Evolutionary conservation across 2,329 filamentous ascomycete species (phyloP), one percentile per base, ranked within the genome.

Genomic region (Dothistroma pini): DNA sequence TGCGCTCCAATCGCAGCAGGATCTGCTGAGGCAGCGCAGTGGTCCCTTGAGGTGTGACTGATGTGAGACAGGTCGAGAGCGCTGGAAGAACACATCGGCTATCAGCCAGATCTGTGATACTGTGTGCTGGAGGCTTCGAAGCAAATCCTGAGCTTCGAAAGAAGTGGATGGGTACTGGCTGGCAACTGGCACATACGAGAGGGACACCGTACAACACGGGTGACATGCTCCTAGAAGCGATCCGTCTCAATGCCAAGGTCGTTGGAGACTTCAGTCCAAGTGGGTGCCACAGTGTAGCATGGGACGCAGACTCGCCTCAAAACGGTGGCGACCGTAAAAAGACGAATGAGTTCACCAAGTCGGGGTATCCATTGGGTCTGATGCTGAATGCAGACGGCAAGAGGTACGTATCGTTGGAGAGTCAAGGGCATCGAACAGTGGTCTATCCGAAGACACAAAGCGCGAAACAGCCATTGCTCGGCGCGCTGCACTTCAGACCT

Each of bases 271-370:
- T 69, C 60, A 80, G 88, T 67, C 88, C 83, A 79, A 84, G 83
- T 0, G 86, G 86, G 0, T 89, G 86, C 66, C 87, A 89, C 69
- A 82, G 83, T 0, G 83, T 84, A 0, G 82, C 82, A 4, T 89
- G 87, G 86, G 86, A 89, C 68, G 84, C 84, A 1, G 81, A 87
- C 67, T 81, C 86, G 0, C 78, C 82, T 0, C 71, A 79, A 0
- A 70, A 84, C 62, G 75, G 75, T 0, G 86, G 86, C 4, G 82
- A 88, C 65, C 79, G 84, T 1, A 74, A 74, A n/a, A 74, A 84
- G 1, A 86, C 86, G 3, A 89, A 89, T 67, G 82, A 88, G 70
- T 88, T 82, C 68, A 89, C 86, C 7, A 89, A 89, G 69, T 87
- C 83, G 0, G 87, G 86, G 0, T 89, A 89, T 65, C 86, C 87